These are phyloP conservation scores for Cytospora paraplurivora DNA, from an alignment of 2,329 filamentous ascomycete species.

Conservation along the genomic window DNA sequence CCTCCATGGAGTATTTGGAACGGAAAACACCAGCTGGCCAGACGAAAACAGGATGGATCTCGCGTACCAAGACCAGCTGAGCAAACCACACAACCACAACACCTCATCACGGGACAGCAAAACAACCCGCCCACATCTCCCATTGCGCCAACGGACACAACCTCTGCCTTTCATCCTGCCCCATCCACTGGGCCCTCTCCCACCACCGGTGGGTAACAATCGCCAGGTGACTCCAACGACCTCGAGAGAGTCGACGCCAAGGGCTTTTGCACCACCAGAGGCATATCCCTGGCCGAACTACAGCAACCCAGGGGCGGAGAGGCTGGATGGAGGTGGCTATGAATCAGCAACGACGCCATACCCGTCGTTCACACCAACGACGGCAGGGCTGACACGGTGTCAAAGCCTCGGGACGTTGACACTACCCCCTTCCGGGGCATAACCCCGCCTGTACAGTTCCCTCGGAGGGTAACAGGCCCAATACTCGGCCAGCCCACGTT, in stretches of 20 bases:
- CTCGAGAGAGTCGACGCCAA: neutral
- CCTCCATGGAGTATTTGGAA: neutral
- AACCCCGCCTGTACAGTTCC: too few relatives aligned
- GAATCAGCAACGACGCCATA: neutral
- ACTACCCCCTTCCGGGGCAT: neutral
- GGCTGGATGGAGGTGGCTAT: neutral
- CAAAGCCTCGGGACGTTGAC: too few relatives aligned
- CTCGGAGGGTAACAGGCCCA: neutral
- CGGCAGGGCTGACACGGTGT: neutral
- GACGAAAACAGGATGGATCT: too few relatives aligned
- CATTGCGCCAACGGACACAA: neutral
- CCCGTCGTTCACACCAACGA: too few relatives aligned
- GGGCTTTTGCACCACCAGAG: neutral
- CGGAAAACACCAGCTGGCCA: neutral
- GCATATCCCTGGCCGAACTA: too few relatives aligned
- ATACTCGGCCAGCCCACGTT: neutral
- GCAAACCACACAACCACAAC: neutral
- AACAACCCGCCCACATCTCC: neutral
- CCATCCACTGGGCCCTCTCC: conserved; percentile 6
- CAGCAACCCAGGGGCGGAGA: too few relatives aligned
- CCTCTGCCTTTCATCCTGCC: conserved; percentile 18
- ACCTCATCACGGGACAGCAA: neutral
- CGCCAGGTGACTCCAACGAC: neutral
- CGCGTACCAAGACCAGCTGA: neutral
- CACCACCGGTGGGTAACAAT: neutral